Base-by-base conservation (phyloP, 2,329 filamentous ascomycete species). In the Hypoxylon sp. region DNA sequence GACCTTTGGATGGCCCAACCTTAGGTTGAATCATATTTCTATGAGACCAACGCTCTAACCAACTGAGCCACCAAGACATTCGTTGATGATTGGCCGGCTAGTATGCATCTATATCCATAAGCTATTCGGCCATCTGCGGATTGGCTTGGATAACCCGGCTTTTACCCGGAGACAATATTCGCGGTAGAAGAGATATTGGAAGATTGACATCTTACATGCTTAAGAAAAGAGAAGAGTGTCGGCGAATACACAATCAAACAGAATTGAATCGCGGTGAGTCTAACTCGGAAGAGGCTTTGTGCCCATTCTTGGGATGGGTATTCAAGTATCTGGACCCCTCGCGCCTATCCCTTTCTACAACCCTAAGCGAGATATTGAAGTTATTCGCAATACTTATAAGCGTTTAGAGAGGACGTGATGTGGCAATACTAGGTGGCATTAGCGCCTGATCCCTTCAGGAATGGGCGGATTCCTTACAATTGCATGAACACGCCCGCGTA, bases 11-110 rank as follows among this genome's bases (percentile, higher is more conserved):
- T 78, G 68, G 50, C 73, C 71, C 72, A 70, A 69, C 67, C 67
- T 60, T 26, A 38, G 68, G 70, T 61, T 69, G 70, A 51, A 65
- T 73, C 70, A 73, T 72, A 54, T 46, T 11, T 36, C 45, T 79
- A 79, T 79, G 77, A 79, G 77, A 79, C 78, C 77, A 77, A 79
- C 78, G 77, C 78, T 79, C 76, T 79, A 77, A 75, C 77, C 78
- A 78, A 79, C 78, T 79, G 75, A 79, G 78, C 77, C 77, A 80
- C 74, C 71, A 78, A 79, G 75, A 78, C 77, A 63, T 36, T 44
- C 32, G 16, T 32, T 32, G 28, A 36, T 46, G 16, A 11, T 9
- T 9, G 11, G 4, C 7, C 32, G 14, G 30, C n/a, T 20, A 42
- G 8, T 20, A 18, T 8, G 4, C 2, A 8, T 4, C 36, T 40